Base-by-base conservation (phyloP, 768 basidiomycete species). In the Mycena vulgaris region DNA sequence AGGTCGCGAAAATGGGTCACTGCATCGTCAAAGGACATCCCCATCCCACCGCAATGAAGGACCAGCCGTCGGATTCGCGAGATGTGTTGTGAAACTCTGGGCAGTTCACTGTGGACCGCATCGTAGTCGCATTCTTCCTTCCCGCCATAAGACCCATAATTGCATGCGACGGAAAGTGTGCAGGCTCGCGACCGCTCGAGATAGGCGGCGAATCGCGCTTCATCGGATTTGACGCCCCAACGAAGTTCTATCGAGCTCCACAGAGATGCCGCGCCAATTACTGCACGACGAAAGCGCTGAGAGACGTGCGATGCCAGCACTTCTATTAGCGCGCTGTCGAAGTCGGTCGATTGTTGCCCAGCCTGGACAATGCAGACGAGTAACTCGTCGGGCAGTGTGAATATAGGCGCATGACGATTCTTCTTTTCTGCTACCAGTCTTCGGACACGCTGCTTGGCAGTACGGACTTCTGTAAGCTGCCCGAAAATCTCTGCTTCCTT, bases 321-420 rank as follows among this genome's bases (percentile, higher is more conserved):
- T 42, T 67, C 66, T 11, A 60, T 45, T 37, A 7, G 42, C 39
- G 51, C 35, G 31, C 30, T 33, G 28, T 11, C n/a, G 9, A 21
- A 19, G 57, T 59, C 55, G 55, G 37, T 21, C 3, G 48, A 51
- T 37, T 57, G 30, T 39, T 67, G 66, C 10, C 37, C 57, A 5
- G 40, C 58, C 48, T 67, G 35, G 40, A 59, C 48, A 16, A 67
- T 55, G 49, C 23, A 59, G 25, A 67, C 66, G 10, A 67, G 42
- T 30, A 67, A 17, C 51, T 67, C 66, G 66, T 60, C 58, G n/a
- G 66, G 66, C 0, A 67, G 66, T 11, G 39, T 45, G 58, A 60
- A 60, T 37, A 67, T 67, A n/a, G 49, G 51, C 40, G 66, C 58
- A 19, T 67, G 47, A 11, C 30, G 39, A 17, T 67, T 67, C 51